These are phyloP conservation scores for Schwanniomyces sp. DNA, from an alignment of 805 yeast species.

Conservation along the genomic window DNA sequence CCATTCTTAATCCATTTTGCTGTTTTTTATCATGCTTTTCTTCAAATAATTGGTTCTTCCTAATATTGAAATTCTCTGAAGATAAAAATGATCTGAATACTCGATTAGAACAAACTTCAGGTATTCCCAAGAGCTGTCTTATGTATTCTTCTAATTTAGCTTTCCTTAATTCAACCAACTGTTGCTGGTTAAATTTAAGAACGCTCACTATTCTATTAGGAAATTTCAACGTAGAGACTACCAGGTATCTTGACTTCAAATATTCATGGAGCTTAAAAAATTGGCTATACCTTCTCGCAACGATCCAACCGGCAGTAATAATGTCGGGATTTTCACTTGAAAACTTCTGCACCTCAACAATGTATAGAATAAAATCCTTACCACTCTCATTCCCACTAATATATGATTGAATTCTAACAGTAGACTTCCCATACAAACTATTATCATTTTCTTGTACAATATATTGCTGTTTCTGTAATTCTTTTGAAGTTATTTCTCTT, in stretches of 20 bases:
- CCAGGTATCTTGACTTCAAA: conserved; percentile 52
- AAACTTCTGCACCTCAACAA: conserved; percentile 69
- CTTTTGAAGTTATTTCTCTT: conserved; percentile 72
- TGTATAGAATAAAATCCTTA: conserved; percentile 64
- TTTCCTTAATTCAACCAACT: conserved; percentile 64
- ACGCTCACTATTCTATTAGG: conserved; percentile 63
- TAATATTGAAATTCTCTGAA: conserved; percentile 53
- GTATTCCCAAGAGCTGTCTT: conserved; percentile 53
- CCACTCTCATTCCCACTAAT: conserved; percentile 58
- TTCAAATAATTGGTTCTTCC: conserved; percentile 28
- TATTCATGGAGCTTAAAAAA: conserved; percentile 71
- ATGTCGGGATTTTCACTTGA: conserved; percentile 39
- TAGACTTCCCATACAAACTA: conserved; percentile 67
- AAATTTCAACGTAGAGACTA: conserved; percentile 48
- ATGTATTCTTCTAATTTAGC: conserved; percentile 62
- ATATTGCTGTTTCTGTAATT: conserved; percentile 74
- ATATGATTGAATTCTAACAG: conserved; percentile 51
- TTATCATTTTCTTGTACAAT: conserved; percentile 81
- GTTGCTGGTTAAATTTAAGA: conserved; percentile 66
- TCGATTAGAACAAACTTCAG: conserved; percentile 71
- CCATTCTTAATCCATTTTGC: conserved; percentile 27
- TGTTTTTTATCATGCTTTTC: conserved; percentile 11
- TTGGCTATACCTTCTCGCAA: conserved; percentile 87
- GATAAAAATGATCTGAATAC: conserved; percentile 78
- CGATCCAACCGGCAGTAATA: conserved; percentile 77